Conservation (phyloP, 2,329 filamentous ascomycete genomes). For the Dothideomycetidae sp. region DNA sequence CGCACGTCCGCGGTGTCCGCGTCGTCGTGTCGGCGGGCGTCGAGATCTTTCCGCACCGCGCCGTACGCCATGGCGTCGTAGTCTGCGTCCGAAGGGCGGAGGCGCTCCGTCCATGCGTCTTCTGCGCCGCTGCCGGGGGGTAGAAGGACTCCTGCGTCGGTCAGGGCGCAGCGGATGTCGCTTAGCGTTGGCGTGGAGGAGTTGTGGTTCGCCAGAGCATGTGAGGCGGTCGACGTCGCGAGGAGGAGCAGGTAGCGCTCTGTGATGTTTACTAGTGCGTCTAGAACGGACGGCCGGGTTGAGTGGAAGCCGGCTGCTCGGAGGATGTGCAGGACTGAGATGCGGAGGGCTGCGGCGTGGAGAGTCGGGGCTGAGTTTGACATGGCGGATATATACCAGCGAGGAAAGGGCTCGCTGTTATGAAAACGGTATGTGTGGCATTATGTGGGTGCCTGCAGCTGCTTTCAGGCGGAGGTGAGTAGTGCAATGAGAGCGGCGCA, state of each 20-base stretch:
- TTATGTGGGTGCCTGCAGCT: no score
- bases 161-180: conserved; percentile 74
- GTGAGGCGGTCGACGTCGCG: conserved; percentile 54
- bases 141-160: conserved; percentile 61
- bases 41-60: conserved; percentile 25
- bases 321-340: conserved; percentile 77
- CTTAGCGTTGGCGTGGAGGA: conserved; percentile 50
- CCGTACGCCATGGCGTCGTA: conserved; percentile 26
- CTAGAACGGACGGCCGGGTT: conserved; percentile 66
- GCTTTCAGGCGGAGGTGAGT: no score
- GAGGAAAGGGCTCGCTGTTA: no score
- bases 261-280: conserved; percentile 75
- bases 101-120: conserved; percentile 46
- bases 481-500: no score
- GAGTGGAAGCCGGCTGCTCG: conserved; percentile 82
- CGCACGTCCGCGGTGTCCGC: conserved; percentile 68
- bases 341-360: conserved; percentile 68
- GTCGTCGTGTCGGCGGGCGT: conserved; percentile 35
- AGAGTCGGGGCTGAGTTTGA: conserved; percentile 24
- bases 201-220: conserved; percentile 57
- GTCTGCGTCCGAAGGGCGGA: conserved; percentile 31
- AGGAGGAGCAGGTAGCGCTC: conserved; percentile 67
- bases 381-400: no score
- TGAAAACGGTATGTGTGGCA: no score
- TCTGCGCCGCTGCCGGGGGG: conserved; percentile 49